phyloP scores from a whole-genome alignment of 2,329 filamentous ascomycete species.

The Zelopaecilomyces penicillatus region DNA sequence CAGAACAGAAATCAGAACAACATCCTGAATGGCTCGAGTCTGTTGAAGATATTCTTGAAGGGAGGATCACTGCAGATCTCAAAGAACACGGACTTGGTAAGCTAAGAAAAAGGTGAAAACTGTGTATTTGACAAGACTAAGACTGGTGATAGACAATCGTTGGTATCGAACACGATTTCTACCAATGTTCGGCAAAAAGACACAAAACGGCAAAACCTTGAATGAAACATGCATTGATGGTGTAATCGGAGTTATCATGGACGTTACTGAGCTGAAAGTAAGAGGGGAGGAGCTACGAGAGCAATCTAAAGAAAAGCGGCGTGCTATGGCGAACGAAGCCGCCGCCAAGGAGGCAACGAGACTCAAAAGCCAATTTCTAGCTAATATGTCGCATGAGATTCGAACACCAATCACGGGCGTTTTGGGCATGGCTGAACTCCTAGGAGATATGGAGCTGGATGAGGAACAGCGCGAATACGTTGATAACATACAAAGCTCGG shows the following conservation, averaged over 20 bases:
- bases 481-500: constrained; percentile 70
- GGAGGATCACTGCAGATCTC: constrained; percentile 49
- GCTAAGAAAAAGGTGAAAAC: constrained; percentile 7
- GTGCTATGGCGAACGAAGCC: constrained; percentile 63
- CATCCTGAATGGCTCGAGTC: constrained; percentile 44
- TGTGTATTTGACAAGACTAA: background rate
- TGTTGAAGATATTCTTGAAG: constrained; percentile 57
- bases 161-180: constrained; percentile 67
- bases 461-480: constrained; percentile 67
- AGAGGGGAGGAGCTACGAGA: constrained; percentile 54
- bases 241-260: constrained; percentile 71
- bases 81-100: constrained; percentile 53
- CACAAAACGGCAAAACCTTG: constrained; percentile 39
- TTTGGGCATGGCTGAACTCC: constrained; percentile 69
- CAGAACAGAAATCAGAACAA: constrained; percentile 33
- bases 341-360: constrained; percentile 74
- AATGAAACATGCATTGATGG: constrained; percentile 52
- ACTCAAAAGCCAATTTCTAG: constrained; percentile 71
- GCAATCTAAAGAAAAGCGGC: constrained; percentile 60
- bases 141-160: constrained; percentile 37
- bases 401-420: constrained; percentile 72
- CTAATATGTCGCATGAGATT: constrained; percentile 78
- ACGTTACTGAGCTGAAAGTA: constrained; percentile 64
- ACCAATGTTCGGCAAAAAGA: constrained; percentile 51
- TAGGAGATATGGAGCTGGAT: constrained; percentile 59